These are phyloP conservation scores for Metschnikowia kofuensis DNA, from an alignment of 805 yeast genomes.

Conservation along the genomic window DNA sequence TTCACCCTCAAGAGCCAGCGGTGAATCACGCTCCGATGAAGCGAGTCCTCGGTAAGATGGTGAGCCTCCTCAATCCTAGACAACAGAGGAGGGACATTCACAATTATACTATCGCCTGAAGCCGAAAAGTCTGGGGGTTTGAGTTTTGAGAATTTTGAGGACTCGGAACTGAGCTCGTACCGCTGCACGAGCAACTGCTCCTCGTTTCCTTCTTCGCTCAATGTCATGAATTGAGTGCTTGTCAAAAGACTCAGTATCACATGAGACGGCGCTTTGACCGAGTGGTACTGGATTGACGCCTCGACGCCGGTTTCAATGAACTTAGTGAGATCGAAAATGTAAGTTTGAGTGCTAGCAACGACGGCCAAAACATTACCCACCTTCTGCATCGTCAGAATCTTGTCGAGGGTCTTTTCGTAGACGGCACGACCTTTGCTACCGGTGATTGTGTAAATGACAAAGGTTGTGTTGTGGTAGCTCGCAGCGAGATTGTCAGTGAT, in stretches of 20 bases:
- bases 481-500: constrained; percentile 2
- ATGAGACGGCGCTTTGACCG: background rate
- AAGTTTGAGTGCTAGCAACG: constrained; percentile 3
- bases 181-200: background rate
- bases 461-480: background rate
- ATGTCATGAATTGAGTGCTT: background rate
- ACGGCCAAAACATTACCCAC: constrained; percentile 5
- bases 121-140: background rate
- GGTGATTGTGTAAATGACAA: constrained; percentile 3
- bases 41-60: constrained; percentile 30
- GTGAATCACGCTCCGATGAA: constrained; percentile 17
- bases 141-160: background rate
- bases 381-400: constrained; percentile 3
- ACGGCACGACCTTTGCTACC: background rate
- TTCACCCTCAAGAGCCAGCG: constrained; percentile 30
- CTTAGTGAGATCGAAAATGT: constrained; percentile 6
- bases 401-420: constrained; percentile 4
- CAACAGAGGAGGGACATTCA: constrained; percentile 32
- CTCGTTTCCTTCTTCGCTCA: background rate
- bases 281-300: background rate
- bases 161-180: background rate
- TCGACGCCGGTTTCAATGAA: background rate
- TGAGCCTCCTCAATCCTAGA: constrained; percentile 28
- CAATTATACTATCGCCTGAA: constrained; percentile 20
- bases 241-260: background rate